Evolutionary conservation across 768 basidiomycete genomes (phyloP).

Genomic region (Lactarius evosmus): DNA sequence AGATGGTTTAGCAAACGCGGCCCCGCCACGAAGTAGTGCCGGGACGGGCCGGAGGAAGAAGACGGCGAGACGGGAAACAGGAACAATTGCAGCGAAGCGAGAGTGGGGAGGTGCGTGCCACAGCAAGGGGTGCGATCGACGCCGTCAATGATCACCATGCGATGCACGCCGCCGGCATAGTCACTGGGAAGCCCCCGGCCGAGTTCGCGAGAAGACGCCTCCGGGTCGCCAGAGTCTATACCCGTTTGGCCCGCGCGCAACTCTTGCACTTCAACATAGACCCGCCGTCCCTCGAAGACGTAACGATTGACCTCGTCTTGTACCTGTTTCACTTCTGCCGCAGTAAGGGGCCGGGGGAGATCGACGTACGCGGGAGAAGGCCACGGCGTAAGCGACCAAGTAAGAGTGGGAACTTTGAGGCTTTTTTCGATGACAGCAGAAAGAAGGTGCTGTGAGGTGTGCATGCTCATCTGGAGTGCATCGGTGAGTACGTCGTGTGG

Average conservation of each 20-base stretch:
- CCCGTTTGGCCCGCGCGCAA: constrained; percentile 41
- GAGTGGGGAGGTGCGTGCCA: constrained; percentile 78
- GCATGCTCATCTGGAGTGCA: constrained; percentile 67
- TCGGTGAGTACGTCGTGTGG: neutral
- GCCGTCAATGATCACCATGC: constrained; percentile 81
- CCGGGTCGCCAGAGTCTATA: constrained; percentile 34
- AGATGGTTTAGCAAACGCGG: constrained; percentile 68
- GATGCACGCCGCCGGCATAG: constrained; percentile 71
- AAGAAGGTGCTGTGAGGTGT: constrained; percentile 80
- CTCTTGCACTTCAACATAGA: constrained; percentile 74
- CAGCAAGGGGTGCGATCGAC: constrained; percentile 84
- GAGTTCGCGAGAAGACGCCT: constrained; percentile 48
- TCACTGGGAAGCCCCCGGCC: constrained; percentile 64
- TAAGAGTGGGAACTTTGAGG: constrained; percentile 65
- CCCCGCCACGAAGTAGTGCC: constrained; percentile 81
- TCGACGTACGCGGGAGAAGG: constrained; percentile 77
- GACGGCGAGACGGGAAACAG: constrained; percentile 62
- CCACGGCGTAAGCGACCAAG: constrained; percentile 73
- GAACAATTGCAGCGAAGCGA: constrained; percentile 71
- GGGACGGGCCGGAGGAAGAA: constrained; percentile 57
- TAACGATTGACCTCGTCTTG: constrained; percentile 63
- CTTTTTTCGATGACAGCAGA: constrained; percentile 72
- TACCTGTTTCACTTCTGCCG: constrained; percentile 57
- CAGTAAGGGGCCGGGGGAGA: constrained; percentile 62
- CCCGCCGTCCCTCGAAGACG: constrained; percentile 64